A percentile compares a stretch with the other conserved stretches of the same genome.
Evolutionary conservation across 306 rosid genomes (phyloP).

Genomic region (Bauhinia variegata): DNA sequence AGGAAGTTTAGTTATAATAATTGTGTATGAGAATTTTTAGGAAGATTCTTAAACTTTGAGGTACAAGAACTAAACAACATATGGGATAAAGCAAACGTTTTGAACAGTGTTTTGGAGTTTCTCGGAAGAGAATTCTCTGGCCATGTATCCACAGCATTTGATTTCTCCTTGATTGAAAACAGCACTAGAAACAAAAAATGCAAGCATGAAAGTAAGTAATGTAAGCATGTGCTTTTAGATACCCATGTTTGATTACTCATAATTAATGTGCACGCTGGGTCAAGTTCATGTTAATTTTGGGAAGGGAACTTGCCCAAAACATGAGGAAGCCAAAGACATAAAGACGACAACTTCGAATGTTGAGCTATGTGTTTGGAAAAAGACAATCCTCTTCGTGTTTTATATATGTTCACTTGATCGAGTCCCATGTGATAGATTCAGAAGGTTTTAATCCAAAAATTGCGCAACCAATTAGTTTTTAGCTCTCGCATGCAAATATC

Average conservation of each 20-base stretch:
- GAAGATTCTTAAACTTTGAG: constrained; percentile 62
- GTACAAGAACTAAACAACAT: constrained; percentile 62
- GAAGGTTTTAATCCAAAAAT: constrained; percentile 13
- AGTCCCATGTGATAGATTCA: background rate
- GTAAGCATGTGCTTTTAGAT: constrained; percentile 58
- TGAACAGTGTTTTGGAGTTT: constrained; percentile 53
- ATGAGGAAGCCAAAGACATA: constrained; percentile 48
- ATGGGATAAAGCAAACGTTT: constrained; percentile 47
- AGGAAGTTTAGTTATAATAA: constrained; percentile 35
- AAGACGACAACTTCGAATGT: constrained; percentile 49
- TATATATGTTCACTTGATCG: constrained; percentile 3
- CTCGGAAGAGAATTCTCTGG: constrained; percentile 51
- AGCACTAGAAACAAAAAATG: constrained; percentile 42
- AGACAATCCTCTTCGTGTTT: constrained; percentile 1
- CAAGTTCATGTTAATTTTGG: constrained; percentile 18
- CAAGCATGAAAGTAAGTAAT: constrained; percentile 59
- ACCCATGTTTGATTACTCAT: constrained; percentile 30
- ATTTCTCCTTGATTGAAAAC: constrained; percentile 31
- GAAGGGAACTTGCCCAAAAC: constrained; percentile 47
- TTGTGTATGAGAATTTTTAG: constrained; percentile 51
- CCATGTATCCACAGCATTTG: constrained; percentile 40
- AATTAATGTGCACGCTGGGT: constrained; percentile 38
- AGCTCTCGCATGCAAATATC: background rate
- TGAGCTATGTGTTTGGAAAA: constrained; percentile 38
- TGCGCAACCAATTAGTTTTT: constrained; percentile 44